Evolutionary conservation across 2,329 filamentous ascomycete species (phyloP).

Genomic region (Sclerotinia minor): DNA sequence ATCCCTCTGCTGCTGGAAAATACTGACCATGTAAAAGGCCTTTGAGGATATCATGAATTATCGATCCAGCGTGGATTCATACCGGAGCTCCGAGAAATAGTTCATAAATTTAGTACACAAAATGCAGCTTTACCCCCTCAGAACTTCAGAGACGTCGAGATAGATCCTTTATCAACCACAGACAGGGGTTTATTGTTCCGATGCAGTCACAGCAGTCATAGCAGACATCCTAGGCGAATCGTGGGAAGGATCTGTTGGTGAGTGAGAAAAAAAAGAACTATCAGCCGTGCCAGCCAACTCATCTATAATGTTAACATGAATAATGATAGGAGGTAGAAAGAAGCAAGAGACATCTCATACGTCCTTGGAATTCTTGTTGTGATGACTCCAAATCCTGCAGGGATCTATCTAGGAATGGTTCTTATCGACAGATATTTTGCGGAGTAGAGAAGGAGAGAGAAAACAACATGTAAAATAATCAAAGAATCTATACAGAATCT

Average conservation of each 20-base stretch:
- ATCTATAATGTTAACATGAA: background rate
- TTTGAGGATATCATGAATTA: background rate
- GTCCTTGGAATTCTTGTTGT: background rate
- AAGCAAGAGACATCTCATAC: background rate
- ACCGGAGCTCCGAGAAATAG: background rate
- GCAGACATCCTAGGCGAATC: background rate
- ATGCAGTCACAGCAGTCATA: background rate
- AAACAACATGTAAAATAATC: background rate
- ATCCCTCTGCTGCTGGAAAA: background rate
- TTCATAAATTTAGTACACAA: too few species aligned
- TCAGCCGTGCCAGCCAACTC: conserved; percentile 8
- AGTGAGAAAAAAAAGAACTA: background rate
- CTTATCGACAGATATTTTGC: too few species aligned
- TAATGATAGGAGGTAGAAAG: background rate
- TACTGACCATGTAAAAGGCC: background rate
- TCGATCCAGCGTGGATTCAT: background rate
- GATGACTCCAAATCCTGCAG: background rate
- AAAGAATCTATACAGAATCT: too few species aligned
- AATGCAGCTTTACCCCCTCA: background rate
- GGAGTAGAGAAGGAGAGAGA: background rate
- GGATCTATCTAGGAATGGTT: background rate
- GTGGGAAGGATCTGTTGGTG: background rate
- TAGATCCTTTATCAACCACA: background rate
- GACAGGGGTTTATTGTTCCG: background rate
- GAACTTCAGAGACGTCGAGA: background rate